Evolutionary conservation across 345 rosid species (phyloP), one percentile per base, ranked within the genome.

Genomic region (Kandelia obovata): DNA sequence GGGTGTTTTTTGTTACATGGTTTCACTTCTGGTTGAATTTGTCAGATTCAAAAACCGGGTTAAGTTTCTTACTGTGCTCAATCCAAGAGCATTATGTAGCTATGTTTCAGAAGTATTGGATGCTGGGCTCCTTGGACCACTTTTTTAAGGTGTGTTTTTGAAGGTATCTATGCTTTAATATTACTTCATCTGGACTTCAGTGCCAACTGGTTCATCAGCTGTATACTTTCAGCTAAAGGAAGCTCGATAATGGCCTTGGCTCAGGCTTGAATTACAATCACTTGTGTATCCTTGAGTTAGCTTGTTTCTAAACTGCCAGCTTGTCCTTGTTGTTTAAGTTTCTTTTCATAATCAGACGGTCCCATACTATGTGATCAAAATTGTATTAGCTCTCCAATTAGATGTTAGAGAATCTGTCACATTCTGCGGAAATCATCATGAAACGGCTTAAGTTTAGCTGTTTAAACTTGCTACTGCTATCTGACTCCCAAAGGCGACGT

Each of bases 101-200:
- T 95, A 95, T 76, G 71, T 87, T 46, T 91, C 96, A 21, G 96
- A 95, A 86, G 86, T 95, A 60, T 69, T 82, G 61, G 96, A 95
- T 83, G 92, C 92, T 37, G 97, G 97, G 70, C 79, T 86, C 63
- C 85, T 92, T 71, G 93, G 96, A 43, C 97, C 97, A 69, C 67
- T 88, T 67, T 67, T 94, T 94, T 77, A 91, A 91, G 97, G 98
- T 91, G 62, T 25, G 71, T 57, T 79, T 67, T 61, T 61, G 8
- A 8, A 7, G 30, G 16, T 27, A 55, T 9, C 25, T 55, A 7
- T 55, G 59, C 59, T 25, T 55, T 55, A 55, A 21, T 23, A 21
- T 15, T 26, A 21, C 58, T 53, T 26, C 28, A 21, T 53, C 26
- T 53, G 58, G 28, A 55, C 28, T 55, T 55, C 27, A 39, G 47